phyloP scores from a whole-genome alignment of 2,329 filamentous ascomycete genomes.

The Cyphellophora attinorum region DNA sequence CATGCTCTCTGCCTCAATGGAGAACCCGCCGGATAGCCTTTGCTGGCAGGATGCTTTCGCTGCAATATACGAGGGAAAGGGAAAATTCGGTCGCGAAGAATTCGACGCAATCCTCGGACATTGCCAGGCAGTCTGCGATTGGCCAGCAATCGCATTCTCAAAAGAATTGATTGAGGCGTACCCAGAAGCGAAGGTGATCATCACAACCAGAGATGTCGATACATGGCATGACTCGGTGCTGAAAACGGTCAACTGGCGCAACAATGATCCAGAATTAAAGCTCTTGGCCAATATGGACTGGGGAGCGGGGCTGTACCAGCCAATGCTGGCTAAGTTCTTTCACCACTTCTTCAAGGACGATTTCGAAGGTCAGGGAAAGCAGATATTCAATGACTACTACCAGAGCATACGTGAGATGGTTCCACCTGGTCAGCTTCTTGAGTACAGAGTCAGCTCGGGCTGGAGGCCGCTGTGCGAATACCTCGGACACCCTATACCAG shows the following conservation, averaged over 20 bases:
- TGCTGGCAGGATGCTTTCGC: slow-evolving; percentile 62
- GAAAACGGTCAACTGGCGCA: slow-evolving; percentile 60
- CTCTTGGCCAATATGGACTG: slow-evolving; percentile 49
- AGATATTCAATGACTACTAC: slow-evolving; percentile 50
- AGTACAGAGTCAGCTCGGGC: slow-evolving; percentile 45
- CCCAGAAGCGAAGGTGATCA: slow-evolving; percentile 61
- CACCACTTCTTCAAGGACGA: slow-evolving; percentile 59
- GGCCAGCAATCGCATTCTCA: slow-evolving; percentile 58
- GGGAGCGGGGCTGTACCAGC: slow-evolving; percentile 59
- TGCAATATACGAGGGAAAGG: slow-evolving; percentile 53
- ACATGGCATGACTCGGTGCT: slow-evolving; percentile 55
- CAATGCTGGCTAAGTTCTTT: slow-evolving; percentile 62
- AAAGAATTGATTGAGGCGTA: slow-evolving; percentile 63
- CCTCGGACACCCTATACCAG: slow-evolving; percentile 41
- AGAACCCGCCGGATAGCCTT: slow-evolving; percentile 57
- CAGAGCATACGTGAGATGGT: slow-evolving; percentile 40
- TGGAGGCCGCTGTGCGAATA: slow-evolving; percentile 48
- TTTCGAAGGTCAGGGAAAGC: slow-evolving; percentile 56
- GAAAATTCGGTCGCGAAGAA: slow-evolving; percentile 55
- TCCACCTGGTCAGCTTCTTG: slow-evolving; percentile 41
- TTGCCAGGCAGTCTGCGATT: slow-evolving; percentile 57
- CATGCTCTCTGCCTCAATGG: slow-evolving; percentile 57
- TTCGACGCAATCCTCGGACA: slow-evolving; percentile 61
- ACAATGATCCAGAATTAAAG: slow-evolving; percentile 51
- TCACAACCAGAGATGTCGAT: slow-evolving; percentile 58